Conservation (phyloP, 176 grass and related monocot species). For the Ensete ventricosum region DNA sequence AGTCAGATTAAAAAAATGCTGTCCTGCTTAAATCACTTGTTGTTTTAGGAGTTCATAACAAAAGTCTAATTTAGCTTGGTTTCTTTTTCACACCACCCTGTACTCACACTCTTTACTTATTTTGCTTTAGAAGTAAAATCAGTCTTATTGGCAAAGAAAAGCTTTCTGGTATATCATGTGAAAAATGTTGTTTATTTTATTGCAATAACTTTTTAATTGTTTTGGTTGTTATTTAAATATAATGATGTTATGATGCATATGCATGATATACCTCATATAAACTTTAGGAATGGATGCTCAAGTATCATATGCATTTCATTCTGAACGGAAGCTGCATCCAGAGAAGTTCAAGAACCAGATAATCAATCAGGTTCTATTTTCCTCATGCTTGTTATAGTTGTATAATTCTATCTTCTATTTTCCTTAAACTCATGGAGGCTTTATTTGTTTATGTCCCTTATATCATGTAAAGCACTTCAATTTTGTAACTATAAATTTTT, state of each 20-base stretch:
- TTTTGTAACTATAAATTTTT: no score
- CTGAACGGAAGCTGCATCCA: slow-evolving; percentile 75
- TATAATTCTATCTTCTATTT: slow-evolving; percentile 10
- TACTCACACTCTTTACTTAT: neutral
- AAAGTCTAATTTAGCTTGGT: neutral
- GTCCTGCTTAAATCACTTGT: neutral
- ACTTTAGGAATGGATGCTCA: slow-evolving; percentile 79
- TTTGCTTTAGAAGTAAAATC: neutral
- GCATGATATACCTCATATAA: slow-evolving; percentile 10
- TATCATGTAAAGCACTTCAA: neutral
- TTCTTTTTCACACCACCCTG: neutral
- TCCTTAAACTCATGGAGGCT: slow-evolving; percentile 16
- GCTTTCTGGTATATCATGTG: neutral
- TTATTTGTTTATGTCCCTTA: neutral
- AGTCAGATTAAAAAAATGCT: neutral
- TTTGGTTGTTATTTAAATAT: neutral
- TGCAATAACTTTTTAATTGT: neutral
- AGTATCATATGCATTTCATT: slow-evolving; percentile 93
- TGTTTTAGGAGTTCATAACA: neutral
- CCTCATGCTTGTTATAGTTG: neutral
- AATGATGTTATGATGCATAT: neutral
- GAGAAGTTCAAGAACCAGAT: slow-evolving; percentile 89
- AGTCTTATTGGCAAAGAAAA: neutral
- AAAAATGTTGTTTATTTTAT: neutral
- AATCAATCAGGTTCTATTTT: slow-evolving; percentile 56